phyloP scores from a whole-genome alignment of 139 green algal genomes.

The Mesostigma viride region DNA sequence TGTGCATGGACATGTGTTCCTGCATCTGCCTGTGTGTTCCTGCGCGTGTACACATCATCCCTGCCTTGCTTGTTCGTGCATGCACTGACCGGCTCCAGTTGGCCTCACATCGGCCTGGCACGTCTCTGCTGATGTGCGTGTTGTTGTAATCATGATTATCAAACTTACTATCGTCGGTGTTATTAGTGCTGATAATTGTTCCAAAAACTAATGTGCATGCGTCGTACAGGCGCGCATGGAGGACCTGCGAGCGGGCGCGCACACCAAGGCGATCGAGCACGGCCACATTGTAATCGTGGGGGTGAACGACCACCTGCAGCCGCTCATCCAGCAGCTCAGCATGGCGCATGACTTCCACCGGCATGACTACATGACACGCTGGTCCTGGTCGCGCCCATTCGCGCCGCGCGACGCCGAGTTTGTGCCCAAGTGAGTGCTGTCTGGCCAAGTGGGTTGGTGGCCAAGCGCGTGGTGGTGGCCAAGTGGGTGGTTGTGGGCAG shows the following conservation, averaged over 20 bases:
- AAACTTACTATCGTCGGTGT: too few relatives aligned
- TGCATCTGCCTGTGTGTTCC: too few relatives aligned
- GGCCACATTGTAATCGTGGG: conserved; percentile 24
- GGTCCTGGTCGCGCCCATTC: background rate
- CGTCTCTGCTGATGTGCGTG: background rate
- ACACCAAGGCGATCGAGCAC: conserved; percentile 18
- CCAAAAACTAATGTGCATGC: too few relatives aligned
- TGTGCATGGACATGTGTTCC: too few relatives aligned
- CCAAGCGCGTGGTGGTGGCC: background rate
- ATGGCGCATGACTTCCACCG: background rate
- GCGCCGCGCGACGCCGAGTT: conserved; percentile 6
- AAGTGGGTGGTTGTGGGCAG: background rate
- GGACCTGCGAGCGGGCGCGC: conserved; percentile 17
- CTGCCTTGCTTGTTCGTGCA: too few relatives aligned
- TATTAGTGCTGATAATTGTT: too few relatives aligned
- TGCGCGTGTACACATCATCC: too few relatives aligned
- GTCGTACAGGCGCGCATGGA: conserved; percentile 25
- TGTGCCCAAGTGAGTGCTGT: conserved; percentile 13
- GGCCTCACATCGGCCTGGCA: too few relatives aligned
- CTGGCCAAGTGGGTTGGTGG: conserved; percentile 1
- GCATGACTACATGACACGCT: background rate
- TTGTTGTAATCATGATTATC: background rate
- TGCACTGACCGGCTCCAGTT: too few relatives aligned
- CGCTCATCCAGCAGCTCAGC: conserved; percentile 18
- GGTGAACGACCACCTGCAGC: conserved; percentile 15